Evolutionary conservation across 2,329 filamentous ascomycete genomes (phyloP).

Genomic region (Juglanconis juglandina): DNA sequence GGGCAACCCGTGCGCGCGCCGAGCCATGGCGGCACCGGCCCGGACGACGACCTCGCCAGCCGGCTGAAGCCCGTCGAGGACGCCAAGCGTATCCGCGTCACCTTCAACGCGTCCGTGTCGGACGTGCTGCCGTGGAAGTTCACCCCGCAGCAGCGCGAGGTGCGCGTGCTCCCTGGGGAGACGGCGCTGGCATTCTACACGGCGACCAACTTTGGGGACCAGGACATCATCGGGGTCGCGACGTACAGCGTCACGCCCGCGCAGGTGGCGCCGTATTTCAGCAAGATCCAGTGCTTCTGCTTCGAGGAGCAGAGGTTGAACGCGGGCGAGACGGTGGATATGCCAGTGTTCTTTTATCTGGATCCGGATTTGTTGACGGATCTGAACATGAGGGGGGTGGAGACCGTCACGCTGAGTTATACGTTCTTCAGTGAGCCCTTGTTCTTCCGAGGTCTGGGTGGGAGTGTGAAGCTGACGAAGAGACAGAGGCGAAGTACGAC

Average conservation of each 20-base stretch:
- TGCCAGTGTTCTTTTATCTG: slow-evolving; percentile 99
- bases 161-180: slow-evolving; percentile 90
- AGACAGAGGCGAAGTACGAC: slow-evolving; percentile 75
- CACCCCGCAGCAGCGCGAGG: slow-evolving; percentile 91
- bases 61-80: slow-evolving; percentile 77
- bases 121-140: slow-evolving; percentile 98
- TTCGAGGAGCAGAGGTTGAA: slow-evolving; percentile 95
- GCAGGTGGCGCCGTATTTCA: slow-evolving; percentile 95
- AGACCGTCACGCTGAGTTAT: slow-evolving; percentile 93
- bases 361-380: slow-evolving; percentile 94
- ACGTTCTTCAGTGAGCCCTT: slow-evolving; percentile 88
- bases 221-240: slow-evolving; percentile 95
- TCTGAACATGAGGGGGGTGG: slow-evolving; percentile 86
- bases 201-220: slow-evolving; percentile 82
- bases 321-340: slow-evolving; percentile 94
- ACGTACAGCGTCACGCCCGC: slow-evolving; percentile 96
- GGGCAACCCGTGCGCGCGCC: slow-evolving; percentile 85
- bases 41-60: slow-evolving; percentile 63
- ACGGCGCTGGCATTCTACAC: slow-evolving; percentile 97
- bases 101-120: slow-evolving; percentile 92
- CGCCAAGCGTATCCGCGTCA: slow-evolving; percentile 85
- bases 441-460: neutral
- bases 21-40: slow-evolving; percentile 54
- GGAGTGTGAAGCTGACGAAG: slow-evolving; percentile 30
- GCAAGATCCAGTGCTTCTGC: slow-evolving; percentile 99